Percentiles rank a stretch among this genome's conserved stretches.
These are phyloP conservation scores for Entomophthora muscae DNA, from an alignment of 371 early-diverging fungal genomes.

Conservation along the genomic window DNA sequence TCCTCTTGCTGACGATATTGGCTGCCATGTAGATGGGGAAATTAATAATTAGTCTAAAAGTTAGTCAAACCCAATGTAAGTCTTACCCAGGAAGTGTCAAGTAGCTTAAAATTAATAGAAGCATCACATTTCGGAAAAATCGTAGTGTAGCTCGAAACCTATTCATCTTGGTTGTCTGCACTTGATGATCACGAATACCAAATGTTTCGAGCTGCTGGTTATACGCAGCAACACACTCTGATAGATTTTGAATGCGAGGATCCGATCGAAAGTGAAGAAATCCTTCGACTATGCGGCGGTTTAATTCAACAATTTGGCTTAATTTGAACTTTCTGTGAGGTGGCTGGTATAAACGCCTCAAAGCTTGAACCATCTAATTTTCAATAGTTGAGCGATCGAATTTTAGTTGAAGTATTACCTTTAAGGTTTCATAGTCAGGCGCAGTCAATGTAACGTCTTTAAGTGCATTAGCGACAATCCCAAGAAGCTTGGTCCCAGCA, in stretches of 20 bases:
- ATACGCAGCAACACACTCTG: conserved; percentile 60
- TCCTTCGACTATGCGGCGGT: no score
- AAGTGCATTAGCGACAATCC: no score
- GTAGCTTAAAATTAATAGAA: conserved; percentile 46
- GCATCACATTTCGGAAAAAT: conserved; percentile 37
- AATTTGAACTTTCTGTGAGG: conserved; percentile 59
- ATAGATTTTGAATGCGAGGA: conserved; percentile 55
- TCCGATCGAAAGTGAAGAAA: conserved; percentile 61
- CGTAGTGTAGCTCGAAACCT: conserved; percentile 44
- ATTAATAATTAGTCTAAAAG: no score
- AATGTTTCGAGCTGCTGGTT: conserved; percentile 72
- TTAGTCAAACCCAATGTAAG: no score
- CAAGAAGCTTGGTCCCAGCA: no score
- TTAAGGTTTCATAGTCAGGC: conserved; percentile 82
- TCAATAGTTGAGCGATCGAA: no score
- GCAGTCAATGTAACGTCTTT: no score
- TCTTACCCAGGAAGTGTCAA: conserved; percentile 80
- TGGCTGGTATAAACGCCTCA: conserved; percentile 79
- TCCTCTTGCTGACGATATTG: no score
- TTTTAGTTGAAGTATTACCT: conserved; percentile 40
- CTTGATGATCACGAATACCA: conserved; percentile 92
- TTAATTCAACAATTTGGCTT: conserved; percentile 70
- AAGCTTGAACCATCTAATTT: conserved; percentile 70
- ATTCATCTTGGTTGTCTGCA: no score
- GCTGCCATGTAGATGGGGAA: no score